Conservation (phyloP, 192 early-diverging fungal genomes). For the Podila epigama region DNA sequence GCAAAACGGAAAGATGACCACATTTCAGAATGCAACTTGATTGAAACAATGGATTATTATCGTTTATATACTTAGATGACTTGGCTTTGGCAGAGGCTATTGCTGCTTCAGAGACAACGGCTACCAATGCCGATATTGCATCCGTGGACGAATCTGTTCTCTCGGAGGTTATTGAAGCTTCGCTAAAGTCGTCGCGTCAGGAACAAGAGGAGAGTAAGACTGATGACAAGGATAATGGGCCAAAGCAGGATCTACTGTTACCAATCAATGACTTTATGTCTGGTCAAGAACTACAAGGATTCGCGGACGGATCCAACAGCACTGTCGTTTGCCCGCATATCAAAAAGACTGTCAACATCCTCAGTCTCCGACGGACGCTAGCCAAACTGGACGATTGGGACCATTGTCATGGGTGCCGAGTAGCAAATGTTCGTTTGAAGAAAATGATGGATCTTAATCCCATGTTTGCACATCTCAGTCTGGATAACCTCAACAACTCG, state of each 20-base stretch:
- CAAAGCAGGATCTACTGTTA: background rate
- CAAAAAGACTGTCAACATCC: conserved; percentile 23
- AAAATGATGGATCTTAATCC: background rate
- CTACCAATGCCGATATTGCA: conserved; percentile 10
- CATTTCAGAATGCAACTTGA: background rate
- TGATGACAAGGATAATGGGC: background rate
- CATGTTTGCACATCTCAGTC: background rate
- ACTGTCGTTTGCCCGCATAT: conserved; percentile 18
- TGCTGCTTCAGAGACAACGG: background rate
- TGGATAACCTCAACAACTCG: background rate
- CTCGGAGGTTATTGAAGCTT: conserved; percentile 22
- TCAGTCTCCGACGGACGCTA: conserved; percentile 2
- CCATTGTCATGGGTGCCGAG: conserved; percentile 4
- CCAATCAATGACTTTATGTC: background rate
- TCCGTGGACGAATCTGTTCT: conserved; percentile 8
- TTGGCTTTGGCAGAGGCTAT: conserved; percentile 11
- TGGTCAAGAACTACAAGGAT: conserved; percentile 5
- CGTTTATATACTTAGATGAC: conserved; percentile 4
- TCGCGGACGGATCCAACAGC: conserved; percentile 10
- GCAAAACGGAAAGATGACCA: background rate
- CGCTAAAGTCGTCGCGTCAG: background rate
- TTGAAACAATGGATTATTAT: background rate
- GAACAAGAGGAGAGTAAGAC: background rate
- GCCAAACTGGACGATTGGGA: conserved; percentile 23
- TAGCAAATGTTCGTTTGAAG: background rate